Evolutionary conservation across 495 filamentous ascomycete species (phyloP).

Genomic region (Penicillium canescens): DNA sequence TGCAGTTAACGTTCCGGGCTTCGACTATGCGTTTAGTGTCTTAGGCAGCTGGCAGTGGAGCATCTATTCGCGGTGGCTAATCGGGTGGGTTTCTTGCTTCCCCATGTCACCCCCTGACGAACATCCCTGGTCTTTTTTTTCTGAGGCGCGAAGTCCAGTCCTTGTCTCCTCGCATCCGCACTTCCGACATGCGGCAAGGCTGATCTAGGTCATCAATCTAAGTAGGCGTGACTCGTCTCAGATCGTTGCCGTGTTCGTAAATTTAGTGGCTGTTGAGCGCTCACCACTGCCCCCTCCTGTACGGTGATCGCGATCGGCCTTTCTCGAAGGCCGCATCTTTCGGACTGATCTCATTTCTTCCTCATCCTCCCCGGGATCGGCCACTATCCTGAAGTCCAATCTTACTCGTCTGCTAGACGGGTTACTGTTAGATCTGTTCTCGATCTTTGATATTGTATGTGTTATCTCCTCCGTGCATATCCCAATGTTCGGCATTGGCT

Average conservation of each 20-base stretch:
- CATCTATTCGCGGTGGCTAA: constrained; percentile 32
- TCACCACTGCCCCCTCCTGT: not conserved
- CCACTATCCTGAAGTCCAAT: constrained; percentile 7
- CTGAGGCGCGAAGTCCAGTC: constrained; percentile 14
- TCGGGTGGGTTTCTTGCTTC: constrained; percentile 37
- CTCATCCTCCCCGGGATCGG: constrained; percentile 9
- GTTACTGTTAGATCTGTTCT: constrained; percentile 4
- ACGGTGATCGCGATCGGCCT: constrained; percentile 19
- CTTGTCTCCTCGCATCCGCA: constrained; percentile 25
- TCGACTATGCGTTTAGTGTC: constrained; percentile 13
- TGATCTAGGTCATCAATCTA: constrained; percentile 24
- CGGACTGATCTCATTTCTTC: constrained; percentile 8
- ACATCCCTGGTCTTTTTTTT: constrained; percentile 33
- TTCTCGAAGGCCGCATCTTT: constrained; percentile 10
- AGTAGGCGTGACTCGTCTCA: constrained; percentile 10
- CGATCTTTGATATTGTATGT: constrained; percentile 15
- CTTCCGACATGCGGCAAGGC: constrained; percentile 26
- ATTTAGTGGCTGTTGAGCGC: constrained; percentile 12
- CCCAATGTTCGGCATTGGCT: constrained; percentile 11
- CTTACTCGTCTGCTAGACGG: constrained; percentile 12
- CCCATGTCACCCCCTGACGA: constrained; percentile 40
- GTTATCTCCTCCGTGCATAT: constrained; percentile 20
- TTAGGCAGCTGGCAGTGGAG: constrained; percentile 39
- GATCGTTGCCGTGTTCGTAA: constrained; percentile 27
- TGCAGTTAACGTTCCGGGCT: not conserved